Base-by-base conservation (phyloP, 2,329 filamentous ascomycete species). In the Mollisiaceae sp. region DNA sequence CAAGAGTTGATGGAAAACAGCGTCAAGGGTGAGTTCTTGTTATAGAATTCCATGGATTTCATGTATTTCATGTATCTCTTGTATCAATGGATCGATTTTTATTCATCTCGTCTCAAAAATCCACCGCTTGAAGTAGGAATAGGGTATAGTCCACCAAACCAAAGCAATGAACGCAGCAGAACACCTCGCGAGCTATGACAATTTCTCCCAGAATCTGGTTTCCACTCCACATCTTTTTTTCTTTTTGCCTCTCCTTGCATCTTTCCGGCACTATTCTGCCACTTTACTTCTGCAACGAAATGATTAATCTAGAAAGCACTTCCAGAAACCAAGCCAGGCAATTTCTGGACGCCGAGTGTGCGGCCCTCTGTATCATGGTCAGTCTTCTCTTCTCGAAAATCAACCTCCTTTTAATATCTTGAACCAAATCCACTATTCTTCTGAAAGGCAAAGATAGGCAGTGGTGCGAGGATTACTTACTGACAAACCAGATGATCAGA, bases 401-500 rank as follows among this genome's bases (percentile, higher is more conserved):
- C 8, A 41, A 41, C 4, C 12, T 3, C 8, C 2, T 41, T 9
- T 9, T 9, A 3, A 18, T 41, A 32, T 41, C 15, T 15, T 2
- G n/a, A 18, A n/a, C 41, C 41, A 43, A 18, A 6, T 18, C 15
- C 8, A 18, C 2, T 6, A 18, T 43, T 18, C 2, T 12, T n/a
- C 5, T 32, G 27, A 32, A 35, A 41, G n/a, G 18, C 1, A 18
- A 32, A 27, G 27, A n/a, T 41, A 22, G 35, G 9, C n/a, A 12
- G 24, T 41, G 35, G 14, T 12, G 18, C n/a, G 55, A 35, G 41
- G 24, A n/a, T 5, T 9, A 70, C 77, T 57, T 67, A 69, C 70
- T 73, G 20, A 66, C 43, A 18, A 62, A 70, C 69, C 71, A 74
- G 43, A 75, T 60, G 15, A 74, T 45, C 9, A 74, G 20, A 63